Evolutionary conservation across 1,284 basidiomycete species (phyloP), one percentile per base, ranked within the genome.

Genomic region (Pterulicium gracile): DNA sequence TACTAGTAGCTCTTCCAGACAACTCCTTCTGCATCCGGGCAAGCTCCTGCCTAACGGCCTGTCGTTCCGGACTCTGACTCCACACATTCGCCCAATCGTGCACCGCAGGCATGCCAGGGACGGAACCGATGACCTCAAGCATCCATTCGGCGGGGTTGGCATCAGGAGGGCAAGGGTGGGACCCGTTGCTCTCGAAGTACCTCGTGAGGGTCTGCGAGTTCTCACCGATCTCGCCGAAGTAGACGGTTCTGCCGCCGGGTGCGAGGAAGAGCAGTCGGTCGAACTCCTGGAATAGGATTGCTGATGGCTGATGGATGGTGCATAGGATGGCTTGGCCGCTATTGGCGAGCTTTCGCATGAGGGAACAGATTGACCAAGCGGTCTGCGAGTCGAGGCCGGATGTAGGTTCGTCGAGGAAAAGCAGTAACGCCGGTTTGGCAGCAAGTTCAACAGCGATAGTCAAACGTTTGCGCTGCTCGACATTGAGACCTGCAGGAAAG

Each of bases 341-440:
- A 47, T 77, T 70, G 42, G 81, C 77, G 24, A 86, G 69, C 52
- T 77, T 75, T 24, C 54, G 49, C 17, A 56, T 51, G 27, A 56
- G 54, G 1, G 45, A 42, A 24, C 55, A 51, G 22, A 56, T 55
- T 22, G 52, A 76, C 75, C 75, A 85, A 0, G 83, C 81, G 21
- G 73, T 77, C 56, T 85, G 81, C 13, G 78, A 79, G 58, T 85
- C 81, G 20, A 85, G 68, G 51, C 82, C 81, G 7, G 76, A 79
- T 0, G 75, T 78, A 2, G 70, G 70, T 54, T 82, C 78, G 56
- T 81, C 79, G 42, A 81, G 65, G 71, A 84, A 83, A 14, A 43
- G 2, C 77, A 75, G 66, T 62, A 51, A n/a, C 42, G 13, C 14
- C n/a, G 42, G 42, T 19, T 43, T 43, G 23, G 76, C 74, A n/a